phyloP scores from a whole-genome alignment of 139 green algal species.

The Closterium sp. region DNA sequence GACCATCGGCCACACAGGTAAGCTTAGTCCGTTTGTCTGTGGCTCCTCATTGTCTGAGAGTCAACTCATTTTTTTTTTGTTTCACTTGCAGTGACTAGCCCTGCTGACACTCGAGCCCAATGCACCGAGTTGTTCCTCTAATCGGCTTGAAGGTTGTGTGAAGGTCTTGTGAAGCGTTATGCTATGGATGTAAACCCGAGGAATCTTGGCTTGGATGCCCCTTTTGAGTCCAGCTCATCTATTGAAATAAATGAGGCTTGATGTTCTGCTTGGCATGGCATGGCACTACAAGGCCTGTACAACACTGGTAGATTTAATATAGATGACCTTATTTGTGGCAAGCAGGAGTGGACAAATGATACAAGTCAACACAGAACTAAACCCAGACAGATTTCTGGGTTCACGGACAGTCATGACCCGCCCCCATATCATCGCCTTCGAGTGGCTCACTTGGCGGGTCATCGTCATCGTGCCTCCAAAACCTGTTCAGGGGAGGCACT shows the following conservation, averaged over 20 bases:
- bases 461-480: background rate
- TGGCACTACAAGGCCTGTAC: too few relatives aligned
- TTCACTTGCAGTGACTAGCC: conserved; percentile 48
- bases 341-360: too few relatives aligned
- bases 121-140: conserved; percentile 48
- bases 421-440: background rate
- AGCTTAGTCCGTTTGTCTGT: background rate
- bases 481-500: background rate
- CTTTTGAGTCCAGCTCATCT: too few relatives aligned
- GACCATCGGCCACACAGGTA: conserved; percentile 92
- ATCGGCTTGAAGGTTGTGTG: background rate
- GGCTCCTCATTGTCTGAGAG: background rate
- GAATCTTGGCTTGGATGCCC: too few relatives aligned
- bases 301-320: too few relatives aligned
- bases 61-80: background rate
- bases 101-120: conserved; percentile 32
- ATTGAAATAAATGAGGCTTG: too few relatives aligned
- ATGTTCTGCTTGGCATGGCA: too few relatives aligned
- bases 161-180: background rate
- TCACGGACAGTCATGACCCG: too few relatives aligned
- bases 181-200: background rate
- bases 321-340: too few relatives aligned
- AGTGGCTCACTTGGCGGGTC: background rate
- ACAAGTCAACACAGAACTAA: too few relatives aligned
- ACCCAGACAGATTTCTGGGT: too few relatives aligned